Percentiles rank a stretch among this genome's conserved stretches.
phyloP scores from a whole-genome alignment of 2,329 filamentous ascomycete species.

The Hypoxylon sp. region DNA sequence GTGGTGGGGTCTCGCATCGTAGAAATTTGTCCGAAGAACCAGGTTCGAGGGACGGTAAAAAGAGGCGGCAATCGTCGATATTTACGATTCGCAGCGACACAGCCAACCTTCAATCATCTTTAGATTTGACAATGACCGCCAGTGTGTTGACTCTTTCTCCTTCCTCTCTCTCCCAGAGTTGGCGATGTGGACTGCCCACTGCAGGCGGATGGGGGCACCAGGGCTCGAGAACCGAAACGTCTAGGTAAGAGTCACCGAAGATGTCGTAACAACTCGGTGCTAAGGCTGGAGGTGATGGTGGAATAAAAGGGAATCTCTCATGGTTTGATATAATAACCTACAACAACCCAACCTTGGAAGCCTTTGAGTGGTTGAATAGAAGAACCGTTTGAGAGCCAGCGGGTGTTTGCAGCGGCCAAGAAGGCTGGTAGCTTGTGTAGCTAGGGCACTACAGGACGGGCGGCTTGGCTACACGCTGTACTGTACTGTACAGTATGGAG shows the following conservation, averaged over 20 bases:
- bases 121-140: constrained; percentile 10
- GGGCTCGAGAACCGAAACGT: constrained; percentile 17
- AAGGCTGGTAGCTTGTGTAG: constrained; percentile 20
- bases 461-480: constrained; percentile 14
- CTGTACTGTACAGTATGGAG: constrained; percentile 10
- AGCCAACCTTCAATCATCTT: constrained; percentile 33
- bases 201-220: constrained; percentile 1
- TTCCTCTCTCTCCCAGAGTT: constrained; percentile 14
- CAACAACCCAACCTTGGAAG: constrained; percentile 4
- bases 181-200: constrained; percentile 7
- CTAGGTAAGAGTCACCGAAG: neutral
- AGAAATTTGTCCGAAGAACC: constrained; percentile 32
- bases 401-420: constrained; percentile 43
- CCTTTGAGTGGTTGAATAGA: constrained; percentile 5
- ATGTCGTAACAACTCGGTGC: constrained; percentile 19
- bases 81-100: constrained; percentile 32
- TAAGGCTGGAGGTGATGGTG: constrained; percentile 40
- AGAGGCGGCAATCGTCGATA: constrained; percentile 26
- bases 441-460: constrained; percentile 12
- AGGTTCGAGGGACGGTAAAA: constrained; percentile 9
- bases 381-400: constrained; percentile 26
- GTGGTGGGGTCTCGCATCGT: constrained; percentile 55
- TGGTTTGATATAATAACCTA: constrained; percentile 26
- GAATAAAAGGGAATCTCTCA: constrained; percentile 36
- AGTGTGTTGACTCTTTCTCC: constrained; percentile 4